Percentiles rank a stretch among this genome's conserved stretches.
Evolutionary conservation across 2,329 filamentous ascomycete species (phyloP).

Genomic region (Nectriaceae sp.): DNA sequence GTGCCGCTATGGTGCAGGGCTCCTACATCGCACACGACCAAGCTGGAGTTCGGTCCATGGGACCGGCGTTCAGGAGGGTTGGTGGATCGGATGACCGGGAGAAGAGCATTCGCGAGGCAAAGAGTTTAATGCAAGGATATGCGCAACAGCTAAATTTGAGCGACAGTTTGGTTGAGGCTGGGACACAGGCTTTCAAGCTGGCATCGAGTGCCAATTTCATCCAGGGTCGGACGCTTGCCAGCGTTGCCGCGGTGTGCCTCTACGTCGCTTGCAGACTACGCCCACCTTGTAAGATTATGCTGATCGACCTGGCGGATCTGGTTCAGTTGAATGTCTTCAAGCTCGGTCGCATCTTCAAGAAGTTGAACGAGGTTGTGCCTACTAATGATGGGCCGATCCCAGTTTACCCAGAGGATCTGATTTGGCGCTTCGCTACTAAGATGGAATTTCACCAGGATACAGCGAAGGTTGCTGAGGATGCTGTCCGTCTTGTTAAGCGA

Average conservation of each 20-base stretch:
- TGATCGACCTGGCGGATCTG: conserved; percentile 93
- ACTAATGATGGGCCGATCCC: conserved; percentile 66
- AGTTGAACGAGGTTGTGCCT: conserved; percentile 70
- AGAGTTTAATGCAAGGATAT: conserved; percentile 63
- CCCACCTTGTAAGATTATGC: conserved; percentile 80
- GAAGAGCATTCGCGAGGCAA: conserved; percentile 60
- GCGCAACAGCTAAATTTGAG: conserved; percentile 60
- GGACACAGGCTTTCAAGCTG: conserved; percentile 74
- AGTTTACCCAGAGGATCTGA: conserved; percentile 85
- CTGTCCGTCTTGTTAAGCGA: conserved; percentile 81
- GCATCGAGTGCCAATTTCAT: conserved; percentile 76
- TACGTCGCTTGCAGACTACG: conserved; percentile 86
- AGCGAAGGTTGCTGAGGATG: conserved; percentile 84
- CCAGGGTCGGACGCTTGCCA: conserved; percentile 81
- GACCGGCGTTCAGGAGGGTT: conserved; percentile 61
- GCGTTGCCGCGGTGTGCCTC: conserved; percentile 86
- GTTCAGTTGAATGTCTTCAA: conserved; percentile 86
- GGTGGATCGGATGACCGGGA: conserved; percentile 61
- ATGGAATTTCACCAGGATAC: conserved; percentile 86
- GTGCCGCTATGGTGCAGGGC: conserved; percentile 88
- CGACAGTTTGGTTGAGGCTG: conserved; percentile 64
- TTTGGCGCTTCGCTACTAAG: conserved; percentile 86
- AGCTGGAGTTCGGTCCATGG: conserved; percentile 70
- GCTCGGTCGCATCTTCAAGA: conserved; percentile 87
- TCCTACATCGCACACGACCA: conserved; percentile 86